Evolutionary conservation across 163 green algal species (phyloP), one percentile per base, ranked within the genome.

Genomic region (Scenedesmus sp.): DNA sequence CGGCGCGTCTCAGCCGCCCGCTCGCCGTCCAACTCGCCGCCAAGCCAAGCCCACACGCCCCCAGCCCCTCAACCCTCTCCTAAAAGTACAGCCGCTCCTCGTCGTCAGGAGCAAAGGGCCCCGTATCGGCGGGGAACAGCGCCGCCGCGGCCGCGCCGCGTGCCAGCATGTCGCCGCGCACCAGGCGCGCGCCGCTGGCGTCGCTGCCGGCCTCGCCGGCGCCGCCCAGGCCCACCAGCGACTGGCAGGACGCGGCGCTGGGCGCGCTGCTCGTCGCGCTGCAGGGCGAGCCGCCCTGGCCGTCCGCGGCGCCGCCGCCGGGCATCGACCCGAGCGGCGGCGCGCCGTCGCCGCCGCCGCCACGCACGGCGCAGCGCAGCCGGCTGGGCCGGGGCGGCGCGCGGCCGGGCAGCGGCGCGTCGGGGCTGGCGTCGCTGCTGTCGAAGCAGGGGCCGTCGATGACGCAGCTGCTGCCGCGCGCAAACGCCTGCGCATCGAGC

Each of bases 371-470:
- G n/a, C n/a, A n/a, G n/a, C n/a, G n/a, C n/a, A n/a, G n/a, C n/a
- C n/a, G n/a, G n/a, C n/a, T n/a, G n/a, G n/a, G n/a, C n/a, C n/a
- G n/a, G n/a, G n/a, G n/a, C n/a, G n/a, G n/a, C n/a, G n/a, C n/a
- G n/a, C n/a, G n/a, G n/a, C n/a, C n/a, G n/a, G n/a, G n/a, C n/a
- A n/a, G n/a, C n/a, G n/a, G n/a, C n/a, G n/a, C n/a, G n/a, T n/a
- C n/a, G 24, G 6, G 22, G 24, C 53, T 60, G 53, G 9, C 6
- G 53, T 28, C 22, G 24, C 42, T 57, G 42, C 62, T 22, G 42
- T 26, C 33, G 66, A 72, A 58, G 31, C 71, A 80, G 58, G 71
- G 58, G 13, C 71, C 71, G n/a, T 80, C 71, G 18, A 80, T 57
- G 45, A 13, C 63, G 60, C 44, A 64, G 45, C 58, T 72, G 58